Evolutionary conservation across 768 basidiomycete genomes (phyloP), one percentile per base, ranked within the genome.

Genomic region (Leccinum uliginosum): DNA sequence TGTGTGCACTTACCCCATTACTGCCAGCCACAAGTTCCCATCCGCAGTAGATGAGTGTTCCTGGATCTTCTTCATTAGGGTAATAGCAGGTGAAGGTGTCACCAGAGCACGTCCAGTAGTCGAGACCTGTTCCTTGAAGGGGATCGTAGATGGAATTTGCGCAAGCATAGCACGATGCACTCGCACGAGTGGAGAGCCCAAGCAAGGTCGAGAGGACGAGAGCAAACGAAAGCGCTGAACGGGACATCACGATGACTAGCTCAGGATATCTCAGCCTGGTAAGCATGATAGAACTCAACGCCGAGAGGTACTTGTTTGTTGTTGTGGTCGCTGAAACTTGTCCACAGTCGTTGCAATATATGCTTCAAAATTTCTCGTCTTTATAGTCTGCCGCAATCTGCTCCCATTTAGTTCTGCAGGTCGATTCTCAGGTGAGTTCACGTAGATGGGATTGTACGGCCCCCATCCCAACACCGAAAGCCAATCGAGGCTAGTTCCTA

Each of bases 51-150:
- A 27, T 59, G 56, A 59, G 54, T 5, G 59, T 60, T 12, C 57
- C 57, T 9, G 57, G 57, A 29, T 60, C 48, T 30, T 60, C 48
- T 32, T 53, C 57, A 1, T 49, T 59, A 8, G 57, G 57, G 29
- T 60, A 60, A 35, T 59, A 60, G 17, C 59, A 59, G 8, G 51
- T 59, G 26, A 60, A 45, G 17, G 40, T 34, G 19, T 44, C 17
- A 30, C 43, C 59, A 2, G 57, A 54, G 24, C 57, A 60, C 4
- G 51, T 60, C 58, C 58, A 59, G 32, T 46, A 54, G 14, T 53
- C 49, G 34, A 59, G 59, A 15, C 57, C 35, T 38, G 52, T 8
- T 43, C 58, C 15, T 40, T 23, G 32, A 14, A 57, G 27, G 14
- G 23, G 32, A 10, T 50, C 56, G 8, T 57, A 51, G 23, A 58